phyloP scores from a whole-genome alignment of 306 rosid species.

The Oemleria cerasiformis region DNA sequence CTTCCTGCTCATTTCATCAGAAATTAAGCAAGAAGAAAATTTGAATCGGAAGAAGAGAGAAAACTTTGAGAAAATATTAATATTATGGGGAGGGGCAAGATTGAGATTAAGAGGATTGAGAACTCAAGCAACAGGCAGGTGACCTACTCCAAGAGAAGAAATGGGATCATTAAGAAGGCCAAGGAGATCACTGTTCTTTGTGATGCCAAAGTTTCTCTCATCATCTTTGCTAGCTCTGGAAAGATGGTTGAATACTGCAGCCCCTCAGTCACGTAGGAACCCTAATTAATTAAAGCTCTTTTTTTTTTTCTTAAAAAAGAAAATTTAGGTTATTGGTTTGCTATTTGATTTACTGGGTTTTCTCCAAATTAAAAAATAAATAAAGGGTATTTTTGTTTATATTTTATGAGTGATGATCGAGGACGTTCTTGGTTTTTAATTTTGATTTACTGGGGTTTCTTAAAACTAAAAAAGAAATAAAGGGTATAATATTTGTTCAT shows the following conservation, averaged over 20 bases:
- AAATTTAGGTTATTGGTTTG: neutral
- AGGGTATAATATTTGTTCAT: too few relatives aligned
- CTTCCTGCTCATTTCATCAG: conserved; percentile 16
- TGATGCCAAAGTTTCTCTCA: conserved; percentile 77
- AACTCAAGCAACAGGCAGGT: conserved; percentile 83
- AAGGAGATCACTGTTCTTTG: conserved; percentile 81
- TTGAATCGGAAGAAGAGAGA: neutral
- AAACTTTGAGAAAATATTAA: neutral
- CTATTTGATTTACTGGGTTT: neutral
- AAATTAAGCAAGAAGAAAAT: neutral
- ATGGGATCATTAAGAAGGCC: conserved; percentile 82
- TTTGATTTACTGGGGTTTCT: too few relatives aligned
- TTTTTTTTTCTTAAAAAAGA: neutral
- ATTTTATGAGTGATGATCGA: too few relatives aligned
- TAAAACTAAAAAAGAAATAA: too few relatives aligned
- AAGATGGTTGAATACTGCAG: conserved; percentile 71
- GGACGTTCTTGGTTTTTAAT: too few relatives aligned
- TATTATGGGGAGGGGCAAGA: conserved; percentile 91
- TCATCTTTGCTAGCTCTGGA: conserved; percentile 56
- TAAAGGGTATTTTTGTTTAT: neutral
- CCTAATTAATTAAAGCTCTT: neutral
- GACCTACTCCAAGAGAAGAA: conserved; percentile 80
- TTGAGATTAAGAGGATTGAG: conserved; percentile 93
- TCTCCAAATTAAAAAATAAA: neutral
- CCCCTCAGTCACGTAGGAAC: conserved; percentile 59